Evolutionary conservation across 2,329 filamentous ascomycete genomes (phyloP), one percentile per base, ranked within the genome.

Genomic region (Aspergillus fischeri): DNA sequence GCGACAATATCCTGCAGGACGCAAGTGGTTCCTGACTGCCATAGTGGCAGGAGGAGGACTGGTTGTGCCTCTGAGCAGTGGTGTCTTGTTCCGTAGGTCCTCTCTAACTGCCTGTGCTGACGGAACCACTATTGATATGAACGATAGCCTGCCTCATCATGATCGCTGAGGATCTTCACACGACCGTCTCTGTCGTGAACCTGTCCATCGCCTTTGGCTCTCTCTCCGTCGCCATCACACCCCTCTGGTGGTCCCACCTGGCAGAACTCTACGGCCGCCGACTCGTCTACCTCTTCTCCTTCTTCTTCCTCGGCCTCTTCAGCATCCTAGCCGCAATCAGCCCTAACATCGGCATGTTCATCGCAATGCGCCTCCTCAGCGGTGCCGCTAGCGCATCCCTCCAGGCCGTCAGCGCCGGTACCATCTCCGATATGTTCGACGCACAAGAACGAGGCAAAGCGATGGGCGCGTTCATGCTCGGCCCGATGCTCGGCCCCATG

Each of bases 21-120:
- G 41, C 21, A 94, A 94, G 83, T 93, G 90, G 90, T 79, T 81
- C 54, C 84, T 95, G 59, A 92, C 90, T 0, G 74, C 82, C 27
- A 81, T 90, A 49, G 82, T 94, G 48, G 86, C 90, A 2, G 66
- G 90, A 20, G 89, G 88, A 2, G 89, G 83, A 1, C 85, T 86
- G 17, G 88, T 83, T 0, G 88, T 86, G 0, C 90, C 91, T 0
- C 83, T 93, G 75, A 90, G 90, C 0, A 90, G 87, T 17, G 83
- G 86, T 8, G 90, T 94, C 52, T 83, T 93, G 50, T 86, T 91
- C 63, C 89, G 86, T 88, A 72, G 72, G 84, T 77, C 8, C 41
- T 10, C n/a, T 11, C 58, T 21, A 44, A 17, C 2, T 27, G 3
- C 4, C 2, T 21, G 21, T 29, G 11, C 41, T 20, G 9, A n/a